Percentiles rank a stretch among this genome's conserved stretches.
phyloP scores from a whole-genome alignment of 768 basidiomycete species.

The Suillus cothurnatus region DNA sequence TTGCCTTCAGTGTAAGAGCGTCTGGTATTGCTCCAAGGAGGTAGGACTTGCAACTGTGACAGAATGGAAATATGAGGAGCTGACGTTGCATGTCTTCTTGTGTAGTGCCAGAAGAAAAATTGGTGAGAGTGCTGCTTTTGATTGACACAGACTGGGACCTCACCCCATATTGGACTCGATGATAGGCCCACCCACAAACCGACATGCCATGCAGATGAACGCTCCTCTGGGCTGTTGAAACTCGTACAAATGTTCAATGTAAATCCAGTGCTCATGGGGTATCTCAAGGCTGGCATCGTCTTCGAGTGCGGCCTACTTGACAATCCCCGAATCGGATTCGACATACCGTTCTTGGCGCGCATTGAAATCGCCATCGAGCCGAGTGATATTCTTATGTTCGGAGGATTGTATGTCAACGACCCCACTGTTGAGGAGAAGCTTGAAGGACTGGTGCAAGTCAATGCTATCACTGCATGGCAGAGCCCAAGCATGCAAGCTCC shows the following conservation, averaged over 20 bases:
- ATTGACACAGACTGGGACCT: background rate
- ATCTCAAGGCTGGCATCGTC: slow-evolving; percentile 15
- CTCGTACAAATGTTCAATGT: slow-evolving; percentile 12
- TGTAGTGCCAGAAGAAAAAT: slow-evolving; percentile 19
- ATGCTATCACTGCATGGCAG: background rate
- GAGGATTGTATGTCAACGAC: slow-evolving; percentile 15
- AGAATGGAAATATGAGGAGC: background rate
- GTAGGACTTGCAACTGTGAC: background rate
- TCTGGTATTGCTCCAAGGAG: slow-evolving; percentile 24
- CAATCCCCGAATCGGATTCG: slow-evolving; percentile 16
- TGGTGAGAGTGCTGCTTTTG: slow-evolving; percentile 10
- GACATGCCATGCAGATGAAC: slow-evolving; percentile 12
- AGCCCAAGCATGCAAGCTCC: slow-evolving; percentile 4
- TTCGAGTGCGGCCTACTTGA: slow-evolving; percentile 16
- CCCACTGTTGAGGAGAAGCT: slow-evolving; percentile 8
- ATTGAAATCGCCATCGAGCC: slow-evolving; percentile 20
- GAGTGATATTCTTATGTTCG: background rate
- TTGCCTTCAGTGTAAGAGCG: slow-evolving; percentile 17
- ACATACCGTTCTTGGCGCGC: slow-evolving; percentile 15
- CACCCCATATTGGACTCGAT: background rate
- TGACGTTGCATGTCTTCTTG: background rate
- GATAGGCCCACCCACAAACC: slow-evolving; percentile 19
- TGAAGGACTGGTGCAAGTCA: slow-evolving; percentile 19
- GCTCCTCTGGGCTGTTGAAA: slow-evolving; percentile 18
- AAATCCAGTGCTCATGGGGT: slow-evolving; percentile 8